Evolutionary conservation across 2,329 filamentous ascomycete species (phyloP), one percentile per base, ranked within the genome.

Genomic region (Uncinocarpus reesii): DNA sequence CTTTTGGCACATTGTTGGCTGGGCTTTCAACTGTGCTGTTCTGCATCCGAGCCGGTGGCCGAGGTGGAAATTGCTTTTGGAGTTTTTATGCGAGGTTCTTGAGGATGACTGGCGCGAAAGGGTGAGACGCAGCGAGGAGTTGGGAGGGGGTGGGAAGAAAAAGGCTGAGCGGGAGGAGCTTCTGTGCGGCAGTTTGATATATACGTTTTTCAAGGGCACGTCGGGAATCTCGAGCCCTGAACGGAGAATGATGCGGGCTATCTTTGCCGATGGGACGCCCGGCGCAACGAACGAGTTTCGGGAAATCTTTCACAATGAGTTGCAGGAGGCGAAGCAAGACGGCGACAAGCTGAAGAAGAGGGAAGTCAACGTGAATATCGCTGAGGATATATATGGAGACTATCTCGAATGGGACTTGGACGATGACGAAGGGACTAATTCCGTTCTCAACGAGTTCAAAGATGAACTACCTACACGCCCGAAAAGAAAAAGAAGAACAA

Each of bases 1-100:
- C 60, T 93, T 96, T 58, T 98, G 92, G 87, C 77, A 81, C 35
- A 78, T 86, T 0, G 76, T 92, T 0, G 92, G 90, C 2, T 96
- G 92, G 92, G 84, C 86, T 0, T 88, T 96, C 63, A 92, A 90
- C 61, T 96, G 90, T 68, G 89, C 86, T 44, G 75, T 84, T 1
- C 64, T 76, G 26, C 74, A 90, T 56, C 80, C 80, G 1, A 74
- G 77, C 34, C 76, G 90, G 16, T 96, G 92, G 90, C 75, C 73
- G 42, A 76, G 81, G 59, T 96, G 89, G 88, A 80, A 76, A 56
- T 66, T 79, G 6, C 95, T 87, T 84, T 71, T 96, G 11, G 77
- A 81, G 28, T 81, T 84, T 52, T 83, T 95, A 62, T 64, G 71
- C 44, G 64, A 69, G 11, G 59, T 68, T 1, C 56, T 74, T 1